Base-by-base conservation (phyloP, 192 early-diverging fungal genomes). In the Irineochytrium annulatum region DNA sequence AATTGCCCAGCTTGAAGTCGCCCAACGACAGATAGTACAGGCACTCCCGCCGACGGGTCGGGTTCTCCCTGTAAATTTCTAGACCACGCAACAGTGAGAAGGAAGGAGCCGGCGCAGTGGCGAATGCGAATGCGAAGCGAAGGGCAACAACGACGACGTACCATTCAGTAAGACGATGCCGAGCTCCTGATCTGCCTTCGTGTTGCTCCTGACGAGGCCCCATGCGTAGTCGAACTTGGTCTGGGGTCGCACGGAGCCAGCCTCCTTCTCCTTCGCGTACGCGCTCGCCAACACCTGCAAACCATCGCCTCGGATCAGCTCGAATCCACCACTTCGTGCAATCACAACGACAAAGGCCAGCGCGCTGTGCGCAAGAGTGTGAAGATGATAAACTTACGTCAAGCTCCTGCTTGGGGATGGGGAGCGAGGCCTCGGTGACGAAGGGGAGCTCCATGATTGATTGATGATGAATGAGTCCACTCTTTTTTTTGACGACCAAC, bases 211-310 rank as follows among this genome's bases (percentile, higher is more conserved):
- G 6, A 79, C 71, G 61, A 95, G 81, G 0, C 88, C 92, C 91
- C 94, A 98, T 0, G 95, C 91, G 65, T 90, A 93, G 79, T 98
- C 95, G 79, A 98, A 98, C 69, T 93, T 94, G 51, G 90, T 93
- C 74, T 98, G 95, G 24, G 68, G 87, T 78, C 26, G 78, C 74
- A 58, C 85, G 74, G 45, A 82, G 68, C 65, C 89, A 6, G 28
- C 8, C 14, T 8, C 32, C 28, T 35, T 52, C 87, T 57, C 87
- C 76, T 53, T 89, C 75, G 55, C 20, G 66, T 71, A 77, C 31
- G 48, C 57, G 2, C 35, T 4, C 20, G 46, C 44, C 22, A 67
- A 30, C 5, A 44, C 30, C 56, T 57, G 31, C 46, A 49, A 41
- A 41, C n/a, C n/a, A n/a, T n/a, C n/a, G n/a, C n/a, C n/a, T n/a